Evolutionary conservation across 371 early-diverging fungal species (phyloP), one percentile per base, ranked within the genome.

Genomic region (Rhizopus microsporus): DNA sequence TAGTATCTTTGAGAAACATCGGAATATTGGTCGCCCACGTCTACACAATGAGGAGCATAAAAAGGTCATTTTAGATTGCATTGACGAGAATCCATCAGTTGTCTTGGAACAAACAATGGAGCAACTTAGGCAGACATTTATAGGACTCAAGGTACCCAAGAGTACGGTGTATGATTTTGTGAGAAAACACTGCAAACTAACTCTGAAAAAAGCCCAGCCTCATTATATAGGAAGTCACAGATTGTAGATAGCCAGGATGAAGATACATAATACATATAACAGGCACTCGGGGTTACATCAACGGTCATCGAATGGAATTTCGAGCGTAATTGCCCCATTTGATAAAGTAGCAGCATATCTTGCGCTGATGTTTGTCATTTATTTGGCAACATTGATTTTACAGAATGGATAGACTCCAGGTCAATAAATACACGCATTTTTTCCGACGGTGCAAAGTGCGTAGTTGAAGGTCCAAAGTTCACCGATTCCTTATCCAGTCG

Each of bases 1-100:
- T 37, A 57, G 46, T 51, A 61, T 61, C 43, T 61, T 61, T n/a
- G 51, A 51, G 30, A 56, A 51, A 29, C 15, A 32, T 35, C 33
- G 33, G 17, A 55, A 55, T 8, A 15, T 23, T 45, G 56, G 47
- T 47, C 37, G 38, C 8, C 56, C 10, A 45, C 29, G 38, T 55
- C 45, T 55, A 16, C 38, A 46, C 17, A 45, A 45, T 15, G 47
- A 55, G 30, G 47, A 58, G 52, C 42, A 58, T 52, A 37, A 48
- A 29, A 23, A 53, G 4, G 45, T 59, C 53, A n/a, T 53, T 33
- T 59, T 52, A 59, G 51, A 57, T 44, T n/a, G n/a, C n/a, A n/a
- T n/a, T n/a, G n/a, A n/a, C n/a, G n/a, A n/a, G n/a, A n/a, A n/a
- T n/a, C 58, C 50, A 50, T 57, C 58, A 50, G 58, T 32, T 30